Conservation (phyloP, 2,329 filamentous ascomycete species). For the Xylaria hypoxylon region DNA sequence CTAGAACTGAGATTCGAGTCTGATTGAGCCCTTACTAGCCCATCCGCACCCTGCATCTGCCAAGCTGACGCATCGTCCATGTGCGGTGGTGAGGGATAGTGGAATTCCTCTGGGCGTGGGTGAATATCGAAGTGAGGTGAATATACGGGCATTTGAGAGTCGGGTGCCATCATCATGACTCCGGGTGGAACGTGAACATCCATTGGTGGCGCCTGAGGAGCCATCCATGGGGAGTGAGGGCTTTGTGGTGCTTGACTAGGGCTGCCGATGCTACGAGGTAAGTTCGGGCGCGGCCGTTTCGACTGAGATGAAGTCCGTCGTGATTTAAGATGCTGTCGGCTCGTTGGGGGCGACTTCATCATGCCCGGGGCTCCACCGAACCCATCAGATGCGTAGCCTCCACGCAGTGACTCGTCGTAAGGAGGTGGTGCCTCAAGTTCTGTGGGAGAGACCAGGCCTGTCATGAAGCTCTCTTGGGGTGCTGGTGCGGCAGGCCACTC, state of each 20-base stretch:
- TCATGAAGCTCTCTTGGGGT: constrained; percentile 39
- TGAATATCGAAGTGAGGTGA: constrained; percentile 40
- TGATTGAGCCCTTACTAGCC: constrained; percentile 26
- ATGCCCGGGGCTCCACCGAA: constrained; percentile 30
- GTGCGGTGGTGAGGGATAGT: constrained; percentile 42
- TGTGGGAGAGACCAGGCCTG: constrained; percentile 38
- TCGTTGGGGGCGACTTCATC: constrained; percentile 37
- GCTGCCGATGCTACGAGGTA: constrained; percentile 40
- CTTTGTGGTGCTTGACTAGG: constrained; percentile 36
- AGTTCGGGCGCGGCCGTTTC: constrained; percentile 32
- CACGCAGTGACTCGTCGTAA: constrained; percentile 36
- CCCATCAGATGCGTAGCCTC: constrained; percentile 36
- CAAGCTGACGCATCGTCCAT: constrained; percentile 39
- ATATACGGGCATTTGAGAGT: constrained; percentile 38
- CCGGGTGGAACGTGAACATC: constrained; percentile 35
- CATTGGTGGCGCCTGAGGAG: constrained; percentile 35
- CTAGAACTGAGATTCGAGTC: constrained; percentile 35
- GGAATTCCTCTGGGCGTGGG: constrained; percentile 39
- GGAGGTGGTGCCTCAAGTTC: constrained; percentile 37
- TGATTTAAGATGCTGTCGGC: constrained; percentile 37
- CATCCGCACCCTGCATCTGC: constrained; percentile 33
- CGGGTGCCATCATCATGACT: constrained; percentile 41
- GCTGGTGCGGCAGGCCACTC: constrained; percentile 41
- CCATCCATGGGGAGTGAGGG: constrained; percentile 40
- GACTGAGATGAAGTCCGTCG: constrained; percentile 39